Percentiles rank a stretch among this genome's conserved stretches.
phyloP scores from a whole-genome alignment of 371 early-diverging fungal species.

The Caulochytrium protostelioides region DNA sequence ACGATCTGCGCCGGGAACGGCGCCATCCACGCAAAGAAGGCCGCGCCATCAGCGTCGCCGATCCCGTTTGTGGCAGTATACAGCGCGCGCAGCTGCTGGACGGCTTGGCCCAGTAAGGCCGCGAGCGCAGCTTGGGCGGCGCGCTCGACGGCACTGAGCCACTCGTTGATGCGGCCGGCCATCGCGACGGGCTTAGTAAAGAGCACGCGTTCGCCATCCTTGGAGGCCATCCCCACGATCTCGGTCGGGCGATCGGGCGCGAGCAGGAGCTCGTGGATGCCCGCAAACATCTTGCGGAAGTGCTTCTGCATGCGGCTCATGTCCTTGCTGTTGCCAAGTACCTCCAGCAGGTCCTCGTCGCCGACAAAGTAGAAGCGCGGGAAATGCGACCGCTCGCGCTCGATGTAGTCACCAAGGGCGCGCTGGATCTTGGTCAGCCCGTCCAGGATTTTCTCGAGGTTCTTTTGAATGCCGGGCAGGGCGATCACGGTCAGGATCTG shows the following conservation, averaged over 20 bases:
- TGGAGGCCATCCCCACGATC: conserved; percentile 68
- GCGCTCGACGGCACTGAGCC: conserved; percentile 80
- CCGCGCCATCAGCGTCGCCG: conserved; percentile 23
- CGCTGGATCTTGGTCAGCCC: conserved; percentile 84
- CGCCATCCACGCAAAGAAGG: conserved; percentile 68
- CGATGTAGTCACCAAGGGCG: conserved; percentile 93
- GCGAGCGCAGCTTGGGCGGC: conserved; percentile 80
- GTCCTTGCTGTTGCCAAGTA: conserved; percentile 95
- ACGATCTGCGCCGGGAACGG: conserved; percentile 81
- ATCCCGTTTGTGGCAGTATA: too few species aligned
- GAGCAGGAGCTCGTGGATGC: conserved; percentile 62
- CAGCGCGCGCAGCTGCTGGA: conserved; percentile 7
- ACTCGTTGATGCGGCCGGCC: conserved; percentile 82
- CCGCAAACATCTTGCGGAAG: conserved; percentile 97
- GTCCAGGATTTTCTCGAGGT: conserved; percentile 81
- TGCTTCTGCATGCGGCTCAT: conserved; percentile 87
- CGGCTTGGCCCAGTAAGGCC: conserved; percentile 43
- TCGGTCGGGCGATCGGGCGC: conserved; percentile 41
- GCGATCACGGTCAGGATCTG: conserved; percentile 81
- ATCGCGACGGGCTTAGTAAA: conserved; percentile 62
- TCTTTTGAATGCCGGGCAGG: conserved; percentile 81
- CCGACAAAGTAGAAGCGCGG: conserved; percentile 99
- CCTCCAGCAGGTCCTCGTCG: conserved; percentile 95
- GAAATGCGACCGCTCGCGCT: conserved; percentile 85
- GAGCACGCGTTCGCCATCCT: conserved; percentile 73